Conservation (phyloP, 306 rosid species). For the Sicyos baderoa region DNA sequence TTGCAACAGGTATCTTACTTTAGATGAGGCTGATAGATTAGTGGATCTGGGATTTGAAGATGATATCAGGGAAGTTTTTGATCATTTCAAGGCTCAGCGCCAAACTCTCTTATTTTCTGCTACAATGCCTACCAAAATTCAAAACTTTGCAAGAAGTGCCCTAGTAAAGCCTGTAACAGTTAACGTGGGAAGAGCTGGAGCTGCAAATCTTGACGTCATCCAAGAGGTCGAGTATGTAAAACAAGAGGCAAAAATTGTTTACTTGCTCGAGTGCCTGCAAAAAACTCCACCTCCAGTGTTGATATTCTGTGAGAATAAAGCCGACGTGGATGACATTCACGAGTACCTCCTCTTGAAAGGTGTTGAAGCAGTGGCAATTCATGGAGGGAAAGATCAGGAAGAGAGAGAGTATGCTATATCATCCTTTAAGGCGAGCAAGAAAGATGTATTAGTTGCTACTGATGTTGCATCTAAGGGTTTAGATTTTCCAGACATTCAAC, state of each 20-base stretch:
- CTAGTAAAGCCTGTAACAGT: slow-evolving; percentile 69
- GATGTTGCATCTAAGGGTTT: slow-evolving; percentile 93
- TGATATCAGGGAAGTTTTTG: slow-evolving; percentile 80
- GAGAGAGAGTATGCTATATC: slow-evolving; percentile 83
- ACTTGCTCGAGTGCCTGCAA: slow-evolving; percentile 82
- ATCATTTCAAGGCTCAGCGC: slow-evolving; percentile 85
- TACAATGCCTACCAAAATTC: slow-evolving; percentile 90
- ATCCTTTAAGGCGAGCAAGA: slow-evolving; percentile 66
- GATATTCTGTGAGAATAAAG: slow-evolving; percentile 82
- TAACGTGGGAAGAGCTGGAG: slow-evolving; percentile 91
- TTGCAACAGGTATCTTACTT: slow-evolving; percentile 49
- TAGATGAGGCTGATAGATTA: slow-evolving; percentile 91
- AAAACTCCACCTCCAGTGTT: slow-evolving; percentile 88
- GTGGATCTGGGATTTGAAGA: slow-evolving; percentile 94
- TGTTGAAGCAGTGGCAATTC: slow-evolving; percentile 90
- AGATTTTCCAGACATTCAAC: slow-evolving; percentile 96
- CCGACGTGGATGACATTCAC: slow-evolving; percentile 90
- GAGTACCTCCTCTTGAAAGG: slow-evolving; percentile 92
- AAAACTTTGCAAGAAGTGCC: slow-evolving; percentile 80
- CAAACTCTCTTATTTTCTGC: slow-evolving; percentile 88
- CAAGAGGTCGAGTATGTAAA: slow-evolving; percentile 92
- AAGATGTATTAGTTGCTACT: slow-evolving; percentile 93
- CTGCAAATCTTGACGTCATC: slow-evolving; percentile 84
- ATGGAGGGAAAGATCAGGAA: slow-evolving; percentile 95
- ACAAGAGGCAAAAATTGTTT: slow-evolving; percentile 86